Evolutionary conservation across 2,329 filamentous ascomycete genomes (phyloP).

Genomic region (Apiospora hydei): DNA sequence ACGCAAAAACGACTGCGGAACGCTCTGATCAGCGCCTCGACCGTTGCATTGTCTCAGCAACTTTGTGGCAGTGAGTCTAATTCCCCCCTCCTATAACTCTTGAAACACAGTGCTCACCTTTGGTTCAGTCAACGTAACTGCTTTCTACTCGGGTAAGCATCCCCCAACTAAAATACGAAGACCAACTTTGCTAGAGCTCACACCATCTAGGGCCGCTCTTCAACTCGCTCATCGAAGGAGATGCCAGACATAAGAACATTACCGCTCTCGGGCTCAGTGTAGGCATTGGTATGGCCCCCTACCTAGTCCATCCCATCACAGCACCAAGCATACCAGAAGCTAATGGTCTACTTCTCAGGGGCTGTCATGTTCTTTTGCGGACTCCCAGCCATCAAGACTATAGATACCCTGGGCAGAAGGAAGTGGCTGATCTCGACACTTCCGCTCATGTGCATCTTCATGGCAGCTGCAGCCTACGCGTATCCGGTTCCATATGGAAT

Average conservation of each 20-base stretch:
- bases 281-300: constrained; percentile 36
- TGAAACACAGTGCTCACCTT: constrained; percentile 34
- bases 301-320: too few species aligned
- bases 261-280: constrained; percentile 43
- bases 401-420: constrained; percentile 50
- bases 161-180: background rate
- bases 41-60: constrained; percentile 43
- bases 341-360: constrained; percentile 33
- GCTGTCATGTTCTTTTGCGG: constrained; percentile 52
- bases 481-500: too few species aligned
- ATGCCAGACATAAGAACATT: constrained; percentile 23
- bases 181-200: background rate
- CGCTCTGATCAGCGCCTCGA: constrained; percentile 42
- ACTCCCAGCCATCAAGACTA: constrained; percentile 49
- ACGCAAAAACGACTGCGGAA: constrained; percentile 37
- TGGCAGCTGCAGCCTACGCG: constrained; percentile 48
- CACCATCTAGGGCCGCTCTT: constrained; percentile 33
- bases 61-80: constrained; percentile 43
- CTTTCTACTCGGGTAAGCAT: constrained; percentile 51
- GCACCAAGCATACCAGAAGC: background rate
- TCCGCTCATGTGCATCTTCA: constrained; percentile 52
- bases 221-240: constrained; percentile 7
- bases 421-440: constrained; percentile 52
- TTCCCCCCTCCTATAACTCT: background rate
- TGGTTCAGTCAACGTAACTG: constrained; percentile 48